Conservation (phyloP, 2,329 filamentous ascomycete genomes). For the Xylariales sp. region DNA sequence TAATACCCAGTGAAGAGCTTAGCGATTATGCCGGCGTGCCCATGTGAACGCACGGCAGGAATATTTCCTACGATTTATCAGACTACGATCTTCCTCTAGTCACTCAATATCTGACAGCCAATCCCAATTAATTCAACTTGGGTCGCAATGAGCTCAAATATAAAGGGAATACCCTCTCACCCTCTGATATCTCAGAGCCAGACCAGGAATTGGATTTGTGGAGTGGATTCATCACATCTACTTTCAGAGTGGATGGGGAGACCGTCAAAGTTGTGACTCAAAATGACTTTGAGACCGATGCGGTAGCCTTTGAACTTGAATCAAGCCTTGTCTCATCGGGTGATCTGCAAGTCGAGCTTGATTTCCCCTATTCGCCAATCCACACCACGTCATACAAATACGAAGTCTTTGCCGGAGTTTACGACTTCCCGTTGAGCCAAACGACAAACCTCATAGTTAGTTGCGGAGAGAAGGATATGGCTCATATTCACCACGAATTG, state of each 20-base stretch:
- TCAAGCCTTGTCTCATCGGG: conserved; percentile 29
- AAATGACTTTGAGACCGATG: conserved; percentile 34
- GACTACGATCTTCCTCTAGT: conserved; percentile 30
- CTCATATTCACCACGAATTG: conserved; percentile 33
- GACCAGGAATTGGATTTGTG: conserved; percentile 33
- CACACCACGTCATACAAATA: conserved; percentile 38
- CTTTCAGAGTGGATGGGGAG: conserved; percentile 26
- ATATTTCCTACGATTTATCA: conserved; percentile 33
- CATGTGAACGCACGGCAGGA: conserved; percentile 29
- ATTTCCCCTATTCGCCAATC: conserved; percentile 38
- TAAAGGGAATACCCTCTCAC: conserved; percentile 23
- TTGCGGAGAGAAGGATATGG: conserved; percentile 11
- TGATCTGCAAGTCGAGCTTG: conserved; percentile 32
- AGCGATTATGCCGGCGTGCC: conserved; percentile 29
- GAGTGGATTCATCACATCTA: conserved; percentile 34
- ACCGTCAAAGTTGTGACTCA: conserved; percentile 31
- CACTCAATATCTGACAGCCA: conserved; percentile 50
- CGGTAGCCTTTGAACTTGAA: conserved; percentile 31
- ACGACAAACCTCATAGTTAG: conserved; percentile 24
- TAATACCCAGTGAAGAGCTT: conserved; percentile 23
- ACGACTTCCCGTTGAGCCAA: conserved; percentile 34
- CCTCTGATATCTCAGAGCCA: conserved; percentile 23
- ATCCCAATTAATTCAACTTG: conserved; percentile 40
- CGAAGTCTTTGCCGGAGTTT: conserved; percentile 37
- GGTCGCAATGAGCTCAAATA: conserved; percentile 37